Conservation (phyloP, 129 eudicot species). For the Flaveria sonorensis region DNA sequence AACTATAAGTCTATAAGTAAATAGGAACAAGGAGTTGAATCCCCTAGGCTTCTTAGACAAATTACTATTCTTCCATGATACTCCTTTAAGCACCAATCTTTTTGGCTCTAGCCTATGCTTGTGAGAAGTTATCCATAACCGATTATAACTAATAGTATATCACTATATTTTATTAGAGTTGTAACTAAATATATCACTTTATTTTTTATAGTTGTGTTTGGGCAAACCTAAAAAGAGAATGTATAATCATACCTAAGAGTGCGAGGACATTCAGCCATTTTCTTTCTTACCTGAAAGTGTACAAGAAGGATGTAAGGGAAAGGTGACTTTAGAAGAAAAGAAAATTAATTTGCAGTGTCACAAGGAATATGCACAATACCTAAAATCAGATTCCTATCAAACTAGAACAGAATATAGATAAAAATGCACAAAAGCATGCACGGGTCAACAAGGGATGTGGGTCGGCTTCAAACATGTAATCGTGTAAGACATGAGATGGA, state of each 20-base stretch:
- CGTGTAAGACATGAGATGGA: neutral
- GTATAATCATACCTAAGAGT: conserved; percentile 53
- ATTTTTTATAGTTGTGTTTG: neutral
- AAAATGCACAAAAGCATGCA: neutral
- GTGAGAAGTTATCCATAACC: neutral
- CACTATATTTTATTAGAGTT: neutral
- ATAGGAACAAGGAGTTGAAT: neutral
- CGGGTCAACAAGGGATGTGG: neutral
- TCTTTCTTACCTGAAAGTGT: conserved; percentile 62
- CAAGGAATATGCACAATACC: neutral
- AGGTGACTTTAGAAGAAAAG: neutral
- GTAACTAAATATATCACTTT: neutral
- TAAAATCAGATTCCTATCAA: neutral
- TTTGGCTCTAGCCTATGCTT: neutral
- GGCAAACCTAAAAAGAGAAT: conserved; percentile 15
- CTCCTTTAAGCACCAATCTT: neutral
- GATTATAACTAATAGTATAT: neutral
- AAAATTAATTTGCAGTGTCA: conserved; percentile 7
- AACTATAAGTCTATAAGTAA: neutral
- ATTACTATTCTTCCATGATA: neutral
- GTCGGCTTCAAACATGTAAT: neutral
- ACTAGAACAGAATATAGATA: neutral
- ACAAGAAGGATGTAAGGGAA: neutral
- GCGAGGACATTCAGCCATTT: conserved; percentile 82
- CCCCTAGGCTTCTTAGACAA: neutral